phyloP scores from a whole-genome alignment of 2,329 filamentous ascomycete genomes.

The Chrysoporthe deuterocubensis region DNA sequence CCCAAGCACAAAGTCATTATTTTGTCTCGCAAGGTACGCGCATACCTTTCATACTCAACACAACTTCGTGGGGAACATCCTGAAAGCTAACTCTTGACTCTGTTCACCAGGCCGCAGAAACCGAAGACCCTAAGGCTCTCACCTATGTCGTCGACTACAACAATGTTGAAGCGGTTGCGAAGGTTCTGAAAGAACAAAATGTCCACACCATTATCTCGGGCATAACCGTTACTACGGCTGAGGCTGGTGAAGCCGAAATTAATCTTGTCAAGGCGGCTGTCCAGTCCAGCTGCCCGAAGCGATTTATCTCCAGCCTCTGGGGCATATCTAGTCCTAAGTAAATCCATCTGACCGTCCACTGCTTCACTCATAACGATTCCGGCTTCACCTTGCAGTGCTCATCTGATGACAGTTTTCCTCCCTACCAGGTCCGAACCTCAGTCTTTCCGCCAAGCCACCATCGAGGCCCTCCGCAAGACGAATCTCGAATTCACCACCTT shows the following conservation, averaged over 20 bases:
- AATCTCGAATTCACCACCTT: neutral
- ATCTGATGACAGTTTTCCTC: neutral
- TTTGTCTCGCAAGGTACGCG: neutral
- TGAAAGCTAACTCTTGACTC: neutral
- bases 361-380: neutral
- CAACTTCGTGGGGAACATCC: neutral
- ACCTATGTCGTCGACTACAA: constrained; percentile 1
- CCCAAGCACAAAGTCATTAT: neutral
- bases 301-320: neutral
- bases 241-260: neutral
- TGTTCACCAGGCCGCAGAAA: neutral
- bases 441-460: neutral
- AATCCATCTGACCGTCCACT: neutral
- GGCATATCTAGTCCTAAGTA: neutral
- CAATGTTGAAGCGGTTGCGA: neutral
- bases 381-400: neutral
- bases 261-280: constrained; percentile 3
- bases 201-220: neutral
- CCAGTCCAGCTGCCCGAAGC: neutral
- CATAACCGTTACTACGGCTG: neutral
- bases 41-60: neutral
- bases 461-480: constrained; percentile 4
- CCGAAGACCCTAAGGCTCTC: neutral
- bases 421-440: neutral
- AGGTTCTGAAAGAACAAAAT: neutral